Evolutionary conservation across 192 early-diverging fungal genomes (phyloP).

Genomic region (Coemansia sp.): DNA sequence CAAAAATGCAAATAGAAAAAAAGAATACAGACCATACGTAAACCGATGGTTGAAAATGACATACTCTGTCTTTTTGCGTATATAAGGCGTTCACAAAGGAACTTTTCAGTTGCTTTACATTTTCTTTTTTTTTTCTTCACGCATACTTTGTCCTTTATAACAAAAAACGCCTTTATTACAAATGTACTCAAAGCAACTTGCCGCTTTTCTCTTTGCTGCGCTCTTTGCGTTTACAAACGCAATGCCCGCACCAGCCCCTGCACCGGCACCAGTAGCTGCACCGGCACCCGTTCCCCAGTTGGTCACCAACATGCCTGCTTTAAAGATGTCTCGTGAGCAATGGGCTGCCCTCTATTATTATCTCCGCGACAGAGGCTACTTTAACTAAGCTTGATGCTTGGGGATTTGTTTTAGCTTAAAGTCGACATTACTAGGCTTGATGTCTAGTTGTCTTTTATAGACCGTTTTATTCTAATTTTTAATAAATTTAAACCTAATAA

Average conservation of each 20-base stretch:
- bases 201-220: conserved; percentile 1
- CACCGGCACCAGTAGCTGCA: not conserved
- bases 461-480: not conserved
- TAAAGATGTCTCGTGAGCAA: conserved; percentile 11
- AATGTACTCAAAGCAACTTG: not conserved
- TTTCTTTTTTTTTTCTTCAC: not conserved
- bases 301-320: conserved; percentile 12
- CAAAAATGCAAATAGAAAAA: too few relatives aligned
- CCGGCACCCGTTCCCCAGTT: conserved; percentile 6
- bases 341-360: conserved; percentile 10
- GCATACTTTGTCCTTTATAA: not conserved
- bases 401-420: too few relatives aligned
- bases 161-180: too few relatives aligned
- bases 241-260: not conserved
- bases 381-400: not conserved
- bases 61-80: not conserved
- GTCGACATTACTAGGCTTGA: too few relatives aligned
- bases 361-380: conserved; percentile 7
- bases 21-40: too few relatives aligned
- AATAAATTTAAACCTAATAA: too few relatives aligned
- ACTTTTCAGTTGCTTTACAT: not conserved
- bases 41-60: too few relatives aligned
- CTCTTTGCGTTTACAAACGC: not conserved
- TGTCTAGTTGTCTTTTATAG: too few relatives aligned
- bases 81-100: not conserved